These are phyloP conservation scores for Trichoderma asperellum DNA, from an alignment of 2,329 filamentous ascomycete genomes.

Conservation along the genomic window DNA sequence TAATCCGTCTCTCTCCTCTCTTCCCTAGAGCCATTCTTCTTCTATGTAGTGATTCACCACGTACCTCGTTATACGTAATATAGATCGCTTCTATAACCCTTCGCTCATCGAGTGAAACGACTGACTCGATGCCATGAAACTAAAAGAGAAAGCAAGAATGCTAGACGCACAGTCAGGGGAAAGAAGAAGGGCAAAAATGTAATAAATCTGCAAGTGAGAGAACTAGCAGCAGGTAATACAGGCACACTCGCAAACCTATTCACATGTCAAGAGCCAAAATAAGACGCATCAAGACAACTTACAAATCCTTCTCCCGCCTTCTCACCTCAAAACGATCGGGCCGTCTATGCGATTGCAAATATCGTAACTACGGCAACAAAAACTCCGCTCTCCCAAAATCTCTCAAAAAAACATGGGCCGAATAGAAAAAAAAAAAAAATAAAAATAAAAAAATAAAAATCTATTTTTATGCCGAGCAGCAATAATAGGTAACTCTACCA, in stretches of 20 bases:
- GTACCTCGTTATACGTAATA: background rate
- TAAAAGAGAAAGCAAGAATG: background rate
- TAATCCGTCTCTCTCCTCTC: no score
- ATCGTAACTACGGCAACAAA: background rate
- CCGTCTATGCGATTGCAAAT: background rate
- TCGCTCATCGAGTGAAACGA: background rate
- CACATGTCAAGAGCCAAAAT: background rate
- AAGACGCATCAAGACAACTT: background rate
- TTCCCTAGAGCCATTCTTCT: no score
- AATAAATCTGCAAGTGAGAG: background rate
- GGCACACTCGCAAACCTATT: background rate
- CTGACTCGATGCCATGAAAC: background rate
- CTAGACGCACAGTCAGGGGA: background rate
- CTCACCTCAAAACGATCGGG: background rate
- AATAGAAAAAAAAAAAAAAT: no score
- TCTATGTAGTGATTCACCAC: background rate
- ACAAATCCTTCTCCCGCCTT: background rate
- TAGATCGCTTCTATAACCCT: background rate
- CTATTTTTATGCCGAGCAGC: background rate
- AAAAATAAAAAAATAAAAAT: no score
- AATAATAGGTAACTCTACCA: background rate
- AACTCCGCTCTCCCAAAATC: background rate
- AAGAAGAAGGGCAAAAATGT: no score
- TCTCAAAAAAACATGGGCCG: background rate
- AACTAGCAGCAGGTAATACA: background rate